Base-by-base conservation (phyloP, 129 eudicot species). In the Flaveria ramosissima region DNA sequence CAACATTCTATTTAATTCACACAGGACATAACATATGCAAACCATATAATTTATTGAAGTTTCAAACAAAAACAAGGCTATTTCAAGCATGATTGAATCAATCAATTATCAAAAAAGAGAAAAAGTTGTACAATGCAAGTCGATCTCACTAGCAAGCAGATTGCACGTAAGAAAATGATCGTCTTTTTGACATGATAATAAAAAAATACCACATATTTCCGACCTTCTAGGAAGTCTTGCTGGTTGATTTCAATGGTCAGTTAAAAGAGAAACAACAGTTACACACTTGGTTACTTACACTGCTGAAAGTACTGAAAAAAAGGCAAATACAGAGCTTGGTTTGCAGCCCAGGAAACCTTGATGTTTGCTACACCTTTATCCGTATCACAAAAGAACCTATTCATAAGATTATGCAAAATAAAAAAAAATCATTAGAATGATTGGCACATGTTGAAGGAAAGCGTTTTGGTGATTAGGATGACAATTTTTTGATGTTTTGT, bases 341-440 rank as follows among this genome's bases (percentile, higher is more conserved):
- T 36, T 48, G 78, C 78, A 62, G 72, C 72, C 21, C 16, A 21
- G 42, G 46, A 36, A 71, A 39, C 67, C 47, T 61, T 39, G 9
- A 53, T 3, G 46, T 66, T 81, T 70, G 62, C 84, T 78, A 85
- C 57, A 82, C 92, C 83, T 88, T 88, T 77, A 88, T 85, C 52
- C 92, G 88, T 36, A 88, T 70, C 73, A 88, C 92, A 83, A 88
- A 88, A 2, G 92, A 88, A 85, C 92, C 92, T 88, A 87, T 6
- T 21, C 74, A 73, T 27, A 51, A 75, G 19, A 39, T 66, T 24
- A 77, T 51, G 14, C 9, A 60, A 65, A 46, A 66, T 60, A 8
- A 55, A 43, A 11, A 43, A 11, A 7, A 36, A 8, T 65, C 16
- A 3, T 53, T 63, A 50, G 23, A 19, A 43, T 47, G 24, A 59